A percentile compares a stretch with the other conserved stretches of the same genome.
Evolutionary conservation across 2,329 filamentous ascomycete species (phyloP).

Genomic region (Berkeleyomyces basicola): DNA sequence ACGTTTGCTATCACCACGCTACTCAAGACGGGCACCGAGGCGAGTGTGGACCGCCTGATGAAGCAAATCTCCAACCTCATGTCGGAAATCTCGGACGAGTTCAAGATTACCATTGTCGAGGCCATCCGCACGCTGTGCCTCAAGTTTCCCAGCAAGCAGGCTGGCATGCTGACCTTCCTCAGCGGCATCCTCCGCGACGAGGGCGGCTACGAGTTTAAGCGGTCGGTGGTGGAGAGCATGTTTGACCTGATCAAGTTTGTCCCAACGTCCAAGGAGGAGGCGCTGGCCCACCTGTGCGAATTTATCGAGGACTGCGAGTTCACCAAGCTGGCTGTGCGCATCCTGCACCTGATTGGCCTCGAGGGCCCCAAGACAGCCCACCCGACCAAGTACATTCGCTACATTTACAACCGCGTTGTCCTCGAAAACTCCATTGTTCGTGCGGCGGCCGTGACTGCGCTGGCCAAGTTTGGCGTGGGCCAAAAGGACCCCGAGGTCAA

Average conservation of each 20-base stretch:
- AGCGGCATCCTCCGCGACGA: constrained; percentile 94
- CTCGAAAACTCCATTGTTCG: constrained; percentile 92
- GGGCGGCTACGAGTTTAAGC: constrained; percentile 96
- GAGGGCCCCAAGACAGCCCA: constrained; percentile 92
- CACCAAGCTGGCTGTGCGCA: constrained; percentile 89
- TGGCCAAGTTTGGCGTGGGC: constrained; percentile 93
- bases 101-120: constrained; percentile 99
- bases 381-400: constrained; percentile 96
- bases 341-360: constrained; percentile 80
- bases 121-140: constrained; percentile 90
- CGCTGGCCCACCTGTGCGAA: constrained; percentile 88
- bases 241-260: constrained; percentile 99
- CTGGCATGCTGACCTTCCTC: constrained; percentile 91
- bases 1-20: constrained; percentile 97
- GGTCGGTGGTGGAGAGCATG: constrained; percentile 94
- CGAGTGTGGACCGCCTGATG: constrained; percentile 91
- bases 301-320: constrained; percentile 99
- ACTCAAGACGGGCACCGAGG: constrained; percentile 95
- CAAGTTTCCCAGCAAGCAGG: constrained; percentile 97
- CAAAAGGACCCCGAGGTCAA: constrained; percentile 96
- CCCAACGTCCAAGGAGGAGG: constrained; percentile 65
- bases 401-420: constrained; percentile 97
- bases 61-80: constrained; percentile 98
- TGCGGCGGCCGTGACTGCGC: constrained; percentile 83
- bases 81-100: constrained; percentile 97